phyloP scores from a whole-genome alignment of 2,329 filamentous ascomycete species.

The Cladosporium velox region DNA sequence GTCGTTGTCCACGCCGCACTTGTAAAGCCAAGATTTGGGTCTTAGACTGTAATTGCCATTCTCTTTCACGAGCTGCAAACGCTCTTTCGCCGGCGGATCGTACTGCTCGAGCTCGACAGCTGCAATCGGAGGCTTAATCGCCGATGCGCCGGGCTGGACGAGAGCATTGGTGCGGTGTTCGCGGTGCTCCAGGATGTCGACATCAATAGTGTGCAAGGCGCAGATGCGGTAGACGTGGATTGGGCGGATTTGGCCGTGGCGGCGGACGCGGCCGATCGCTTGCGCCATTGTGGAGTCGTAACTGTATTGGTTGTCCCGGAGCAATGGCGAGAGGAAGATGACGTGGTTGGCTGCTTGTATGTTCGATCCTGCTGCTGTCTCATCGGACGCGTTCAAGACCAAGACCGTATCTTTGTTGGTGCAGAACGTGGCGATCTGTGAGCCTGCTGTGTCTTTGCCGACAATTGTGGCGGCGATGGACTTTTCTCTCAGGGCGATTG shows the following conservation, averaged over 20 bases:
- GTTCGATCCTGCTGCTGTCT: slow-evolving; percentile 62
- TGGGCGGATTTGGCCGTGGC: slow-evolving; percentile 59
- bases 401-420: slow-evolving; percentile 50
- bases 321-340: slow-evolving; percentile 61
- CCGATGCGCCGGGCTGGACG: slow-evolving; percentile 24
- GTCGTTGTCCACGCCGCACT: slow-evolving; percentile 19
- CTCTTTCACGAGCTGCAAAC: slow-evolving; percentile 36
- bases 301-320: slow-evolving; percentile 52
- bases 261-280: slow-evolving; percentile 61
- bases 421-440: slow-evolving; percentile 29
- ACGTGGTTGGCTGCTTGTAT: slow-evolving; percentile 65
- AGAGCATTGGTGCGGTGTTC: slow-evolving; percentile 37
- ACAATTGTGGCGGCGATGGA: slow-evolving; percentile 43
- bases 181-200: slow-evolving; percentile 50
- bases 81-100: slow-evolving; percentile 25
- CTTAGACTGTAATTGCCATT: slow-evolving; percentile 35
- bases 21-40: slow-evolving; percentile 36
- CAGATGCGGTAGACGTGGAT: slow-evolving; percentile 72
- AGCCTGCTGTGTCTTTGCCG: slow-evolving; percentile 30
- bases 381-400: slow-evolving; percentile 58
- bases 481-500: slow-evolving; percentile 35
- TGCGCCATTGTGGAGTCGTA: slow-evolving; percentile 64
- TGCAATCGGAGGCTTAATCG: slow-evolving; percentile 22
- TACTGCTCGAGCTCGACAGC: slow-evolving; percentile 22
- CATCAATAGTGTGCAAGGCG: slow-evolving; percentile 68